Base-by-base conservation (phyloP, 148 eudicot species). In the Chenopodium quinoa region DNA sequence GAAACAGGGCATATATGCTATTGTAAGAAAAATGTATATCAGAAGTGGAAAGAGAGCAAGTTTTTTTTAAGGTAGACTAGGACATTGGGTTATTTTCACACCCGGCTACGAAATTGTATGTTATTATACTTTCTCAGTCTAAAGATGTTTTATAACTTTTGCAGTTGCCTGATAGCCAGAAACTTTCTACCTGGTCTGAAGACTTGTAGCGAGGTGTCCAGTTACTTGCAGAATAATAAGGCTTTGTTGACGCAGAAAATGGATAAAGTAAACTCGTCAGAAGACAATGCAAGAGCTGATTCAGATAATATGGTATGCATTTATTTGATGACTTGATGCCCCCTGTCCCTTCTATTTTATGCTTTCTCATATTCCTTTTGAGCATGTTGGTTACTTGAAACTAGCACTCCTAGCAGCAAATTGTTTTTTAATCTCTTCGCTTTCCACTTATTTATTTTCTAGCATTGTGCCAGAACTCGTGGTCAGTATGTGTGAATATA, bases 91-190 rank as follows among this genome's bases (percentile, higher is more conserved):
- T 69, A 3, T 23, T 70, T 47, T 37, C 60, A 23, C 37, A 19
- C 62, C 62, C 68, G 67, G n/a, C 67, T 48, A 8, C 2, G 29
- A 50, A 37, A 31, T 37, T 83, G 71, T 60, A 20, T 75, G 47
- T 37, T 63, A 22, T 64, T 77, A 65, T 23, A 40, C 29, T 52
- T 34, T 52, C 71, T 78, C 19, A 76, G 52, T 73, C 50, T 29
- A 22, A 50, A 71, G 66, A 48, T 83, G 78, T 82, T 85, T 40
- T 40, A 40, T 40, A 40, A 40, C 44, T 40, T 40, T 79, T 85
- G 88, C 93, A 96, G 99, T 84, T 96, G 99, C 88, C 89, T 91
- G 83, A 96, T 96, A 87, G 90, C 98, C 14, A 86, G 95, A 85
- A 93, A 91, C 85, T 83, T 96, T 68, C 92, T 96, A 64, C 82